Base-by-base conservation (phyloP, 768 basidiomycete genomes). In the Panus rudis region DNA sequence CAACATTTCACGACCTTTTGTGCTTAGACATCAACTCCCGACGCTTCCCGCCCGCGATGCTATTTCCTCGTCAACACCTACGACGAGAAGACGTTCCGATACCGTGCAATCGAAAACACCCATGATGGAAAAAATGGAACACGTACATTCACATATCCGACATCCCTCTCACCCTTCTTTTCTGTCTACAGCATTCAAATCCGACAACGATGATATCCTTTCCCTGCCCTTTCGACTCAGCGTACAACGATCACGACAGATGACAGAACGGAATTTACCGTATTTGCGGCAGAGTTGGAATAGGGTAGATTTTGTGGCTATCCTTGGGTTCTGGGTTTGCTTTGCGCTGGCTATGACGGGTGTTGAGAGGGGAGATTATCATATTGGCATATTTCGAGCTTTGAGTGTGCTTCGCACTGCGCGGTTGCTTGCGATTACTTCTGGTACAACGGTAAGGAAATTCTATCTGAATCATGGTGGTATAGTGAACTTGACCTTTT, bases 201-300 rank as follows among this genome's bases (percentile, higher is more conserved):
- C 67, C 10, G 67, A 71, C 50, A 62, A 68, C 38, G 72, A 75
- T 39, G 55, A 64, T 7, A 62, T 75, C n/a, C 61, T 77, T 12
- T 55, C 64, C 3, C 70, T 83, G 7, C 82, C 83, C 0, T 84
- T 84, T 54, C 70, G 73, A 20, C 60, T 84, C 31, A 78, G 75
- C 53, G 63, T 86, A n/a, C 63, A 64, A 14, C 64, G 75, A 48
- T 64, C 73, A 0, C 75, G 71, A 47, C 68, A 73, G 42, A 77
- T 78, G 50, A 73, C 78, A n/a, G 64, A 66, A 21, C 69, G 79
- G 25, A 81, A 84, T 49, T 70, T 92, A 2, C 92, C 94, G 0
- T 98, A 91, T 59, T 71, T 98, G 1, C 75, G 94, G 7, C 92
- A 97, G 56, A 87, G 86, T 43, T 97, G 92, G 92, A 85, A 77